Conservation (phyloP, 2,329 filamentous ascomycete genomes). For the Colletotrichum tofieldiae region DNA sequence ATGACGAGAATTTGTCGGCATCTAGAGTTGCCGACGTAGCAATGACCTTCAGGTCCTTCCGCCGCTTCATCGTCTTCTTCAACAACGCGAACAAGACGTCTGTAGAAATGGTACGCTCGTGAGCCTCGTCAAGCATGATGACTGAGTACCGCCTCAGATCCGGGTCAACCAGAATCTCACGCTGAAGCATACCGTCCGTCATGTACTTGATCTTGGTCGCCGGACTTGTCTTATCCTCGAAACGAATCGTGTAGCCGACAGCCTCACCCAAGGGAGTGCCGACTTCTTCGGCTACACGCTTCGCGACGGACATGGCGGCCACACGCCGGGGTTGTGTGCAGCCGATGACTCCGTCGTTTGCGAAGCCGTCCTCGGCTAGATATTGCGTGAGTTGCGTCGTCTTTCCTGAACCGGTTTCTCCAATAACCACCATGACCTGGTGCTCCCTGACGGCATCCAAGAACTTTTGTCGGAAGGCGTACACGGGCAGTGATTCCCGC, state of each 20-base stretch:
- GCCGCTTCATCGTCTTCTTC: constrained; percentile 90
- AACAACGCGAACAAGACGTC: constrained; percentile 95
- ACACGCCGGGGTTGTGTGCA: constrained; percentile 98
- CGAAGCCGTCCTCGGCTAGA: constrained; percentile 92
- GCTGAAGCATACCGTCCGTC: constrained; percentile 98
- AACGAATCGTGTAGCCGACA: constrained; percentile 97
- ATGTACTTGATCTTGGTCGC: constrained; percentile 98
- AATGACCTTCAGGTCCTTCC: constrained; percentile 93
- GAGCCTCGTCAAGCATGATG: constrained; percentile 98
- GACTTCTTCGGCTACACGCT: constrained; percentile 96
- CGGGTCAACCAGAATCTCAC: constrained; percentile 94
- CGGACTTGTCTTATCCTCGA: constrained; percentile 92
- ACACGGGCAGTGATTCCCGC: constrained; percentile 90
- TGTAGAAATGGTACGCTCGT: constrained; percentile 96
- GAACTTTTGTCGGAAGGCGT: constrained; percentile 87
- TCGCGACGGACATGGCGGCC: constrained; percentile 96
- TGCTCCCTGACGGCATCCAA: constrained; percentile 90
- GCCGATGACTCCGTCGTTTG: constrained; percentile 89
- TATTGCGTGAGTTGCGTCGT: constrained; percentile 98
- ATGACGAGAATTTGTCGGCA: constrained; percentile 96
- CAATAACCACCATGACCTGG: constrained; percentile 95
- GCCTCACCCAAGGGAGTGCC: constrained; percentile 92
- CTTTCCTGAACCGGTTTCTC: constrained; percentile 97
- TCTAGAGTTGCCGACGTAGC: constrained; percentile 97
- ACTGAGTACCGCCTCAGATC: constrained; percentile 92